phyloP scores from a whole-genome alignment of 495 filamentous ascomycete genomes.

The Tuber borchii region DNA sequence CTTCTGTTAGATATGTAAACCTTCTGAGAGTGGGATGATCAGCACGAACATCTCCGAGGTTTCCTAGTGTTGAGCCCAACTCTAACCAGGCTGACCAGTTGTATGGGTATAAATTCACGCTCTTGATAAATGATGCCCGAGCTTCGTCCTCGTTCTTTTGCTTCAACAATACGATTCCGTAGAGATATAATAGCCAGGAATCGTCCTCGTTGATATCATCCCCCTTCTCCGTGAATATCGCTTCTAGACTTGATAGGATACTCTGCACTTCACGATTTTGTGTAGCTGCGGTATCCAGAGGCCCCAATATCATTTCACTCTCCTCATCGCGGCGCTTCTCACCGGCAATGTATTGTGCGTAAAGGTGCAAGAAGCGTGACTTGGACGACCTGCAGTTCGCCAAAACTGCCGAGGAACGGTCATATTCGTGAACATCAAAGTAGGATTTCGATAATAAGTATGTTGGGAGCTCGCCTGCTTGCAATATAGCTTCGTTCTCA shows the following conservation, averaged over 20 bases:
- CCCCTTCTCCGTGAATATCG: constrained; percentile 62
- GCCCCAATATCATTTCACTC: constrained; percentile 93
- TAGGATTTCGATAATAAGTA: constrained; percentile 90
- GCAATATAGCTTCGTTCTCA: constrained; percentile 64
- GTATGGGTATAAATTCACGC: constrained; percentile 77
- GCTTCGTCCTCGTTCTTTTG: constrained; percentile 81
- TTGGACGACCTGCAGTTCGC: constrained; percentile 34
- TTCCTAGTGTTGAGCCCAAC: constrained; percentile 65
- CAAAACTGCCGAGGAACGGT: constrained; percentile 76
- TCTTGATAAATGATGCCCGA: constrained; percentile 71
- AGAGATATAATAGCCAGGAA: constrained; percentile 94
- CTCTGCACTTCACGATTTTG: constrained; percentile 73
- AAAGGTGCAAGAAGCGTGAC: constrained; percentile 71
- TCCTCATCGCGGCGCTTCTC: constrained; percentile 97
- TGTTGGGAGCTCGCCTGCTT: constrained; percentile 69
- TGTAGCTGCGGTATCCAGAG: constrained; percentile 74
- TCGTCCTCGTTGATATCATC: constrained; percentile 58
- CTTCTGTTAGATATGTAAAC: constrained; percentile 9
- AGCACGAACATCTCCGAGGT: constrained; percentile 69
- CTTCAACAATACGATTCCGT: constrained; percentile 82
- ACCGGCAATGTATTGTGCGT: constrained; percentile 84
- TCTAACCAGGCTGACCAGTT: constrained; percentile 98
- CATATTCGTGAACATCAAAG: constrained; percentile 93
- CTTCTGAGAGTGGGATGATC: neutral
- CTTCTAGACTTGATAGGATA: constrained; percentile 66